Base-by-base conservation (phyloP, 768 basidiomycete genomes). In the Psilocybe azurescens region DNA sequence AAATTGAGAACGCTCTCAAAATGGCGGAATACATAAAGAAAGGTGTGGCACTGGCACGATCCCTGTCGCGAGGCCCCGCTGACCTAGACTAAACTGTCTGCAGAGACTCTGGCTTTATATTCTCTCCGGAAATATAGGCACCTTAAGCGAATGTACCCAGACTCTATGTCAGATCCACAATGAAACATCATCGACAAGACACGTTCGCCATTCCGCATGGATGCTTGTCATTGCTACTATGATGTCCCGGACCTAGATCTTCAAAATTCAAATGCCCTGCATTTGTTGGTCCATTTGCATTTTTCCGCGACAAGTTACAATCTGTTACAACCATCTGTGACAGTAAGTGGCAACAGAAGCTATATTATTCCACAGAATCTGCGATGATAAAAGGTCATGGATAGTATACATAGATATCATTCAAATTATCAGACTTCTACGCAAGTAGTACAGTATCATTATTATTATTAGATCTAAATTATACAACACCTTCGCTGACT, bases 1-100 rank as follows among this genome's bases (percentile, higher is more conserved):
- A 94, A 63, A 91, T 94, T 56, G 90, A 94, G 75, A 86, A 82
- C 60, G 91, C 92, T 0, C 75, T 94, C 60, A 83, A 81, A 61
- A 75, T 94, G 32, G 90, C 88, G 11, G 92, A 94, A 72, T 94
- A 93, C 67, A 94, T 95, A 74, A 92, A 89, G 77, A 90, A 91
- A 69, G 93, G 93, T 90, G 68, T 63, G 36, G 36, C 28, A n/a
- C 39, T n/a, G 11, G 33, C 33, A 46, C 48, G 36, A 6, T 24
- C 39, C 59, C 32, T 52, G 38, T 53, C 51, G 24, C 9, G 29
- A 49, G 20, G 51, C 54, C 29, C 30, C 52, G 8, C 24, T 39
- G 13, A 39, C 38, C 53, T 44, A 36, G 28, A 58, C 50, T 61
- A 41, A 53, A 47, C 24, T 44, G 30, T 33, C 24, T 18, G n/a